Evolutionary conservation across 306 rosid genomes (phyloP).

Genomic region (peach (Prunus persica)): Prunus_persica_NCBIv2 NC_034013.1:13552001-13552500

Average conservation of each 20-base stretch:
- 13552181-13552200: constrained; percentile 44
- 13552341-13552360: constrained; percentile 12
- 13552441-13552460: constrained; percentile 6
- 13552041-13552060: constrained; percentile 10
- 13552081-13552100: constrained; percentile 29
- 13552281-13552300: constrained; percentile 35
- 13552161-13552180: constrained; percentile 42
- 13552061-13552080: constrained; percentile 23
- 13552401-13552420: constrained; percentile 32
- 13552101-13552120: constrained; percentile 40
- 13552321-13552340: constrained; percentile 24
- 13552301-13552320: constrained; percentile 20
- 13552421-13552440: not conserved
- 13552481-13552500: constrained; percentile 10
- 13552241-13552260: constrained; percentile 21
- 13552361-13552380: constrained; percentile 21
- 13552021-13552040: constrained; percentile 4
- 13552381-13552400: constrained; percentile 23
- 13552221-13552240: constrained; percentile 19
- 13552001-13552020: constrained; percentile 11
- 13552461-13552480: not conserved
- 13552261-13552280: constrained; percentile 29
- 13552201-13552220: constrained; percentile 34
- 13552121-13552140: constrained; percentile 35
- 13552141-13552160: constrained; percentile 50